Evolutionary conservation across 1,284 basidiomycete species (phyloP).

Genomic region (Cryptococcus sp.): DNA sequence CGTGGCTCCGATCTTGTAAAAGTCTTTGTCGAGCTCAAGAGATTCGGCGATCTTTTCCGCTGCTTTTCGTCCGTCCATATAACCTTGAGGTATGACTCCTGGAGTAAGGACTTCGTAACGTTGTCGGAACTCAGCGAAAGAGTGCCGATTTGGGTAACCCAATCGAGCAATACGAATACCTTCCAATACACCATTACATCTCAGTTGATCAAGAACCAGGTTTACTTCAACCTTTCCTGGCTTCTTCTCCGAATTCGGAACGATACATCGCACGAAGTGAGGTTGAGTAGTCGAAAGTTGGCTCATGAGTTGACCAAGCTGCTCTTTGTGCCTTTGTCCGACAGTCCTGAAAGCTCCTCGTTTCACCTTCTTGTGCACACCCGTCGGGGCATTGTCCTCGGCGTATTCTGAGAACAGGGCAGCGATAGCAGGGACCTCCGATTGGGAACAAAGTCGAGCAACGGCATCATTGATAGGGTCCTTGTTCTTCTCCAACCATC

Average conservation of each 20-base stretch:
- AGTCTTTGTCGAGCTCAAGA: conserved; percentile 76
- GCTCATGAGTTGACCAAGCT: conserved; percentile 83
- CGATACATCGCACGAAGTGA: conserved; percentile 97
- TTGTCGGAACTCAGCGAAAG: conserved; percentile 95
- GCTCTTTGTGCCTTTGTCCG: conserved; percentile 93
- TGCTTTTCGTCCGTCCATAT: conserved; percentile 95
- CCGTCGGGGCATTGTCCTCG: conserved; percentile 49
- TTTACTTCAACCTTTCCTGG: conserved; percentile 90
- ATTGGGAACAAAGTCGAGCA: conserved; percentile 78
- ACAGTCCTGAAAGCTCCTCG: conserved; percentile 97
- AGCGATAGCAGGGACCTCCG: conserved; percentile 76
- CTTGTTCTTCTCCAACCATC: conserved; percentile 99
- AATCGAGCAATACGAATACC: conserved; percentile 97
- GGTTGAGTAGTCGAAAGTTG: conserved; percentile 93
- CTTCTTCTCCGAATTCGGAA: conserved; percentile 89
- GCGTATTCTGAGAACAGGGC: conserved; percentile 79
- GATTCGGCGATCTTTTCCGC: conserved; percentile 89
- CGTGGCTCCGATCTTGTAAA: conserved; percentile 89
- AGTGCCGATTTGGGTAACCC: conserved; percentile 93
- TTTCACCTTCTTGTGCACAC: conserved; percentile 73
- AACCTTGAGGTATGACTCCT: conserved; percentile 83
- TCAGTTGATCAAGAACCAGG: conserved; percentile 90
- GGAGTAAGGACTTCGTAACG: conserved; percentile 95
- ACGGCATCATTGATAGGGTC: conserved; percentile 97
- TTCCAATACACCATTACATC: conserved; percentile 98